phyloP scores from a whole-genome alignment of 345 rosid species.

The Boechera divaricarpa region DNA sequence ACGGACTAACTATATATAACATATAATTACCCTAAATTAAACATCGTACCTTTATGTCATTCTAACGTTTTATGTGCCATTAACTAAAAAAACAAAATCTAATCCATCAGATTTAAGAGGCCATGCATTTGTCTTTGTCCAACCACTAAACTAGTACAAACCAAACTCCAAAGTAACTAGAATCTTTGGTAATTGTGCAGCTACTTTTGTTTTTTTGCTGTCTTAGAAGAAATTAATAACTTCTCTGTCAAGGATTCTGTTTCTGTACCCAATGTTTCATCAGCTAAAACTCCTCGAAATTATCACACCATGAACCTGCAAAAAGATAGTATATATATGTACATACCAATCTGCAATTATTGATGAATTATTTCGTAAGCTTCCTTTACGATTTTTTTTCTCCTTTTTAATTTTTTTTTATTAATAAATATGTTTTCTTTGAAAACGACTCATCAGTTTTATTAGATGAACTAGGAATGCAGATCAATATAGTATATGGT shows the following conservation, averaged over 20 bases:
- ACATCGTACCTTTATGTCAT: conserved; percentile 44
- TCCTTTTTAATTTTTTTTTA: not conserved
- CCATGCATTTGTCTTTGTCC: conserved; percentile 43
- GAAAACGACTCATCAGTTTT: conserved; percentile 26
- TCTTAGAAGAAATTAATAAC: conserved; percentile 40
- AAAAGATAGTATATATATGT: conserved; percentile 23
- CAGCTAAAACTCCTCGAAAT: conserved; percentile 34
- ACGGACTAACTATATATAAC: not conserved
- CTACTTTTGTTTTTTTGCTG: conserved; percentile 36
- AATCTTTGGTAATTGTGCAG: conserved; percentile 50
- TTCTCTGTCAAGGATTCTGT: conserved; percentile 50
- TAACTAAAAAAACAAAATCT: conserved; percentile 27
- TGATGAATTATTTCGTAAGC: conserved; percentile 43
- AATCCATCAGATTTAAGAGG: conserved; percentile 25
- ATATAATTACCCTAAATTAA: conserved; percentile 18
- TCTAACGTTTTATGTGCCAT: conserved; percentile 23
- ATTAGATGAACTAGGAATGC: not conserved
- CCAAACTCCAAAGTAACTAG: conserved; percentile 41
- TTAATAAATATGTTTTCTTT: not conserved
- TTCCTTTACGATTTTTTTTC: conserved; percentile 34
- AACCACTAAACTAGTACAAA: conserved; percentile 40
- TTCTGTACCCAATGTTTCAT: conserved; percentile 41
- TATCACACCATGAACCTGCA: conserved; percentile 43
- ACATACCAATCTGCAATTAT: conserved; percentile 39
- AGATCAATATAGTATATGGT: conserved; percentile 1